These are phyloP conservation scores for Herpetomonas tarakana DNA, from an alignment of 208 protist genomes.

Conservation along the genomic window DNA sequence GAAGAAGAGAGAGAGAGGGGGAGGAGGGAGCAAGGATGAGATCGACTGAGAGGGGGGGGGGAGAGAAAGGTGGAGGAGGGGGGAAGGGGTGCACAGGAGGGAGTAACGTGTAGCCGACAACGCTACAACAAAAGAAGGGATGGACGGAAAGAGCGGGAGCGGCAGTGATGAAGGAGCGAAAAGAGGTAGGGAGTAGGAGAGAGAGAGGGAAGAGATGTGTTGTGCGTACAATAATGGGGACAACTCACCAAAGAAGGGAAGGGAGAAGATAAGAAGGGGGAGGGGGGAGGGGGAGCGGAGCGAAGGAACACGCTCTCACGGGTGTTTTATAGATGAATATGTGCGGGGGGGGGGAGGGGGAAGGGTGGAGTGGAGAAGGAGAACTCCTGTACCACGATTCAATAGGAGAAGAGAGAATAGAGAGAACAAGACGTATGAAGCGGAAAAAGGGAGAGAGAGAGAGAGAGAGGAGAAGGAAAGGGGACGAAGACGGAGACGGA, in stretches of 20 bases:
- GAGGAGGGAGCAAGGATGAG: constrained; percentile 3
- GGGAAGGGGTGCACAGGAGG: not conserved
- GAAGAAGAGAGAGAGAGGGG: constrained; percentile 5
- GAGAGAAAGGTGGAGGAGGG: not conserved
- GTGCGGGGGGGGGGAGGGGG: not conserved
- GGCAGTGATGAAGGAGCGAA: not conserved
- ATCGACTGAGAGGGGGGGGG: not conserved
- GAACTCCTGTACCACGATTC: not conserved
- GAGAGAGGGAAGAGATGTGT: not conserved
- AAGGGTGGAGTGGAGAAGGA: not conserved
- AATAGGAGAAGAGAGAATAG: no score
- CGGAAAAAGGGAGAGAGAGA: not conserved
- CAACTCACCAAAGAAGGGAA: constrained; percentile 2
- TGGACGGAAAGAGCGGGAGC: no score
- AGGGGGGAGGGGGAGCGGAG: not conserved
- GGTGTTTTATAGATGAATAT: not conserved
- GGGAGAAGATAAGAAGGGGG: not conserved
- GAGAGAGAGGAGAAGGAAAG: constrained; percentile 1
- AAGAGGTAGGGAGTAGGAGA: not conserved
- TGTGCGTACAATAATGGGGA: not conserved
- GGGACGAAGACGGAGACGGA: not conserved
- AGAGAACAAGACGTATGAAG: not conserved
- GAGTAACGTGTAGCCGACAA: no score
- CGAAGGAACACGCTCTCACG: not conserved
- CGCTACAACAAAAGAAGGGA: no score